Base-by-base conservation (phyloP, 192 early-diverging fungal genomes). In the Phlyctochytrium bullatum region DNA sequence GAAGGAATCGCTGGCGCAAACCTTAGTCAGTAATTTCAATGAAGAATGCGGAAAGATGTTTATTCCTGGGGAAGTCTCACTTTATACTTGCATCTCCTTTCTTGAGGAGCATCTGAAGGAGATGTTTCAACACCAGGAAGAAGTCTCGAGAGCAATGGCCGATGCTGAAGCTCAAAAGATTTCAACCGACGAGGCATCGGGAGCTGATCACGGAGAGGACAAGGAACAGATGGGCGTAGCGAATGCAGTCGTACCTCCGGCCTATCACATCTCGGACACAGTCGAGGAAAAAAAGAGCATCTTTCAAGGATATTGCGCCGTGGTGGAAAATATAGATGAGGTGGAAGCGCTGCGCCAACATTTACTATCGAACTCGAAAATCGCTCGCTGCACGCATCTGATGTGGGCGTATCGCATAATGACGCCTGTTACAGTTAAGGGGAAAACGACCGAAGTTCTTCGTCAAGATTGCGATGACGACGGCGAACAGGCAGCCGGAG, bases 401-500 rank as follows among this genome's bases (percentile, higher is more conserved):
- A 57, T 57, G 4, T 25, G 54, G 20, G 54, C 54, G 10, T 57
- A 57, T 25, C 54, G 54, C 4, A 57, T 57, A 24, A 10, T 6
- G 27, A 50, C 40, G 10, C 12, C 40, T 10, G n/a, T n/a, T n/a
- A n/a, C n/a, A n/a, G n/a, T n/a, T n/a, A n/a, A n/a, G n/a, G n/a
- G n/a, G n/a, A n/a, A n/a, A n/a, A n/a, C n/a, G n/a, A 50, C 40
- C 40, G 54, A 28, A 14, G 27, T 27, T 24, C 25, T 57, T 6
- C 12, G 27, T 6, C 40, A 47, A 47, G 40, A 47, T 47, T 47
- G 91, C 67, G 95, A 97, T 72, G 95, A 97, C 73, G 94, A 97
- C 56, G 95, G 95, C 23, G 95, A 97, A 77, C 90, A 88, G 1
- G 93, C 93, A 1, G 95, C 95, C 2, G 95, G 95, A 16, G 86